Base-by-base conservation (phyloP, 2,329 filamentous ascomycete genomes). In the Tolypocladium paradoxum region DNA sequence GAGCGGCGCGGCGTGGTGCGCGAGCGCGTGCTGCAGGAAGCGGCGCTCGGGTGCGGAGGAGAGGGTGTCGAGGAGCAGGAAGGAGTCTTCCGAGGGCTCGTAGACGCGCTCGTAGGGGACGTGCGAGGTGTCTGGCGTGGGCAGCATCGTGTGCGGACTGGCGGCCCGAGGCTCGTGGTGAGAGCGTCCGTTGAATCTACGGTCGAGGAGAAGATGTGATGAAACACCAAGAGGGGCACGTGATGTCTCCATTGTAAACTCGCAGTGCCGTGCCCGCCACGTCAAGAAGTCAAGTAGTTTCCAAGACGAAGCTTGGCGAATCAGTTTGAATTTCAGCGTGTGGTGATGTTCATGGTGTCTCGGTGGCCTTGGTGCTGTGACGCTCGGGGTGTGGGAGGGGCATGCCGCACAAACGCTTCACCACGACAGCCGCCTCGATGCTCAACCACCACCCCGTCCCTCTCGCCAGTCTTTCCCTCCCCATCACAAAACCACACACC, bases 31-130 rank as follows among this genome's bases (percentile, higher is more conserved):
- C 20, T 75, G 74, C 22, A 96, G 81, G 68, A 90, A 96, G 27
- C 72, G 60, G 4, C 76, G 81, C 70, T 96, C 90, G 2, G 78
- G 67, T 0, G 75, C 55, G 2, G 84, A 86, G 0, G 91, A 92
- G 46, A 99, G 79, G 0, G 91, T 95, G 72, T 99, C 92, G 33
- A 99, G 82, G 49, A 99, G 80, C 46, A 99, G 81, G 66, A 90
- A 99, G 6, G 91, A 96, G 73, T 99, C 93, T 71, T 99, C 93
- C 12, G 92, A 87, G 36, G 93, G 93, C 66, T 96, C 91, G 72
- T 99, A 99, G 61, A 97, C 85, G 53, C 86, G 83, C 68, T 88
- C 82, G 71, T 91, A 95, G 52, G 86, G 82, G 55, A 97, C 88
- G 72, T 99, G 93, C 24, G 88, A 88, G 3, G 93, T 99, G 54